Base-by-base conservation (phyloP, 441 rosid species). In the Populus hybrid region DNA sequence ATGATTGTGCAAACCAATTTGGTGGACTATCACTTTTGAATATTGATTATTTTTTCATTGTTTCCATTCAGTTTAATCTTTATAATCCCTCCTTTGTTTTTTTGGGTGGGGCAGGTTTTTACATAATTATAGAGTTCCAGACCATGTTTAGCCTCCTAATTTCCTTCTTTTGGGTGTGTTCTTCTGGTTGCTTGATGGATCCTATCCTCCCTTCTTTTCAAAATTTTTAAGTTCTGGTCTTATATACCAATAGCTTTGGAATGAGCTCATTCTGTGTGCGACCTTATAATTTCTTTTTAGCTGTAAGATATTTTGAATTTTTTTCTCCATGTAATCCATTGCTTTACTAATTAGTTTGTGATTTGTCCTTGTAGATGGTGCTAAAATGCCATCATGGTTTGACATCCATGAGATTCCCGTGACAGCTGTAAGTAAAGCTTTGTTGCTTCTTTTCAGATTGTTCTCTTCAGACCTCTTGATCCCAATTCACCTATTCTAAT, bases 301-400 rank as follows among this genome's bases (percentile, higher is more conserved):
- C 57, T 1, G 18, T 50, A 16, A 50, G 10, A 20, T 21, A 28
- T 36, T 21, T 65, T 23, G 67, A 32, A 20, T 5, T 6, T 68
- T n/a, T 34, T 7, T 32, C 46, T 34, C 59, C 5, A 10, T 24
- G 57, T 70, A 28, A 66, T 10, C 8, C 63, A 1, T 71, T 18
- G 20, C 46, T 10, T 78, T 59, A n/a, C 24, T 18, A 73, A 68
- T 28, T 63, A 12, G 28, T n/a, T 72, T 70, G 67, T 75, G 24
- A 24, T 76, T 57, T 84, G 73, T 28, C 72, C 28, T 81, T 86
- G 87, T 81, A 94, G 98, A 89, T 88, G 96, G 96, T 84, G 80
- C 88, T 81, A 89, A 90, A 78, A 94, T 92, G 96, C 96, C 97
- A 70, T 92, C 97, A 50, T 94, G 98, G 98, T 94, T 94, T 79